Base-by-base conservation (phyloP, 2,329 filamentous ascomycete species). In the Penicillium sp. region DNA sequence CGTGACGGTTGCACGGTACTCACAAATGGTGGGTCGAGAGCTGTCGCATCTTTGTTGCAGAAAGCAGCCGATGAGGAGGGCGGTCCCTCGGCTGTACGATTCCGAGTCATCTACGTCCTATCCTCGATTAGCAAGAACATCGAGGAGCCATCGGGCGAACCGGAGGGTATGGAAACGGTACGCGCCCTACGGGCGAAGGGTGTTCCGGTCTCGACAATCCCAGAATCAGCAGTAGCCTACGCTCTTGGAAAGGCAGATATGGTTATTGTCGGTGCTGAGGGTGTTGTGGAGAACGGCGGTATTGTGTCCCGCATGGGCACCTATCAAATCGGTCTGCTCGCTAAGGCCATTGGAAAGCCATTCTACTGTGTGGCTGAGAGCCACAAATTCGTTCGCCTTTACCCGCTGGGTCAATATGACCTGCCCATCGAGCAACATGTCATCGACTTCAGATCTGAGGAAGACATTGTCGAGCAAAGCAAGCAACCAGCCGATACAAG, bases 361-460 rank as follows among this genome's bases (percentile, higher is more conserved):
- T 91, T 97, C 64, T 96, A 95, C 68, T 92, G 96, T 16, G 92
- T 94, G 5, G 89, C 89, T 1, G 94, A 99, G 78, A 95, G 90
- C 66, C 94, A 99, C 80, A 99, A 99, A 77, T 97, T 99, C 70
- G 91, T 95, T 42, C 84, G 92, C 66, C 82, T 94, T 51, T 94
- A 92, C 66, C 91, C 93, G 1, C 77, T 94, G 19, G 86, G 88
- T 59, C 91, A 96, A 74, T 85, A 87, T 55, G 90, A 94, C 68
- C 78, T 96, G 54, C 90, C 90, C 0, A 86, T 96, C 61, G 83
- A 88, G 68, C 91, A 96, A 74, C 82, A 85, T 29, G 83, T 95
- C 13, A 80, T 94, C 55, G 85, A 90, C 45, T 95, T 94, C 71
- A 81, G 81, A 64, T 85, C 84, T 1, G 79, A 83, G 5, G 78